Base-by-base conservation (phyloP, 108 stramenopile genomes). In the Epithemia pelagica region DNA sequence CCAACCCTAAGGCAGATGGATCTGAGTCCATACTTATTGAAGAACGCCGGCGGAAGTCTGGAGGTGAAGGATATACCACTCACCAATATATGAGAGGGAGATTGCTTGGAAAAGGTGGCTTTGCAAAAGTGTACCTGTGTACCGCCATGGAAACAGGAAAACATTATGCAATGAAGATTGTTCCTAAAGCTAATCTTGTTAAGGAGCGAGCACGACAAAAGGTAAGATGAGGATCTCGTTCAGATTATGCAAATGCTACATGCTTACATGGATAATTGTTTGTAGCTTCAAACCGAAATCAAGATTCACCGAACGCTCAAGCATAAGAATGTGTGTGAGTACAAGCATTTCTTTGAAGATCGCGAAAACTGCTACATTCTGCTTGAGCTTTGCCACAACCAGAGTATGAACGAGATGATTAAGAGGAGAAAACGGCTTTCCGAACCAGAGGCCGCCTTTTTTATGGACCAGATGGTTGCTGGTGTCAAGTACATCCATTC, bases 291-390 rank as follows among this genome's bases (percentile, higher is more conserved):
- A 83, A 89, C 95, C 30, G 98, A 99, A 74, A 98, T 99, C 77
- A 96, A 95, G 65, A 96, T 99, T 61, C 98, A 99, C 74, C 88
- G 97, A 1, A 82, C 84, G 8, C 82, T 99, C 64, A 91, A 92
- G 64, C 98, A 99, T 70, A 68, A 74, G 21, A 70, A 95, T 55
- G 80, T 99, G 57, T 97, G 97, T 26, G 86, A 93, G 32, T 98
- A 96, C 82, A 96, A 98, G 64, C 95, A 95, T 75, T 98, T 95
- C 78, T 99, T 99, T 63, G 98, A 99, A 71, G 98, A 99, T 75
- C 74, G 84, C 24, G 72, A 80, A 28, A 96, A 96, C 59, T 97
- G 96, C 66, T 99, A 99, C 83, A 98, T 99, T 59, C 85, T 99
- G 32, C 82, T 99, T 0, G 98, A 98, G 77, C 83, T 98, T 15